These are phyloP conservation scores for Pseudisothecium myosuroides DNA, from an alignment of 225 moss, liverwort and hornwort species.

Conservation along the genomic window DNA sequence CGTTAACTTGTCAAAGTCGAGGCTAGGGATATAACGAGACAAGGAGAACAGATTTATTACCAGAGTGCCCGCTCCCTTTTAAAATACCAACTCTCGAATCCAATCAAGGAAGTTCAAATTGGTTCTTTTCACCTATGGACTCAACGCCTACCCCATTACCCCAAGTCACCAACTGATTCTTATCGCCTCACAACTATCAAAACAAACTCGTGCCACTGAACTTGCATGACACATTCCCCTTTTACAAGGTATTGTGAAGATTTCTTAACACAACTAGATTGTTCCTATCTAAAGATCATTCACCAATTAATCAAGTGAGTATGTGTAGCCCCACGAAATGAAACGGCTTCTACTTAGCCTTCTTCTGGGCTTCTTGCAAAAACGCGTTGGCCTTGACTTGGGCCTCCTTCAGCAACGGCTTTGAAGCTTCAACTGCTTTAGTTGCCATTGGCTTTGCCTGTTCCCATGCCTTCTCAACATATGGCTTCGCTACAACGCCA, in stretches of 20 bases:
- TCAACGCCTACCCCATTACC: background rate
- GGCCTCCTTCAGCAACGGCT: constrained; percentile 64
- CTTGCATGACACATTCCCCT: background rate
- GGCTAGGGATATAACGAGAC: background rate
- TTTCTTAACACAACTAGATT: background rate
- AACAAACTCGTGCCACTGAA: background rate
- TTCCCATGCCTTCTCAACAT: constrained; percentile 60
- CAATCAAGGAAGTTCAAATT: background rate
- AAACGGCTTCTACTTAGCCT: constrained; percentile 11
- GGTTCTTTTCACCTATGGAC: background rate
- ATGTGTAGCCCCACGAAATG: background rate
- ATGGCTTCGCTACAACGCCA: constrained; percentile 55
- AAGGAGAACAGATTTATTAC: background rate
- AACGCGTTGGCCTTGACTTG: constrained; percentile 61
- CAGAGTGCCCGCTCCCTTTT: background rate
- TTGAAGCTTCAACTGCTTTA: constrained; percentile 70
- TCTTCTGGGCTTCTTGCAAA: constrained; percentile 53
- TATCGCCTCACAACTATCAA: background rate
- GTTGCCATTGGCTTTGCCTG: constrained; percentile 61
- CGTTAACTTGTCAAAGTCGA: background rate
- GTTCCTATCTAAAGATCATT: background rate
- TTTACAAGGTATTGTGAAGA: background rate
- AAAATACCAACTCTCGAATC: background rate
- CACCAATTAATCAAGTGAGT: background rate
- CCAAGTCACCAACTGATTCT: background rate